phyloP scores from a whole-genome alignment of 116 monocot genomes.

The Phalaenopsis hybrid region DNA sequence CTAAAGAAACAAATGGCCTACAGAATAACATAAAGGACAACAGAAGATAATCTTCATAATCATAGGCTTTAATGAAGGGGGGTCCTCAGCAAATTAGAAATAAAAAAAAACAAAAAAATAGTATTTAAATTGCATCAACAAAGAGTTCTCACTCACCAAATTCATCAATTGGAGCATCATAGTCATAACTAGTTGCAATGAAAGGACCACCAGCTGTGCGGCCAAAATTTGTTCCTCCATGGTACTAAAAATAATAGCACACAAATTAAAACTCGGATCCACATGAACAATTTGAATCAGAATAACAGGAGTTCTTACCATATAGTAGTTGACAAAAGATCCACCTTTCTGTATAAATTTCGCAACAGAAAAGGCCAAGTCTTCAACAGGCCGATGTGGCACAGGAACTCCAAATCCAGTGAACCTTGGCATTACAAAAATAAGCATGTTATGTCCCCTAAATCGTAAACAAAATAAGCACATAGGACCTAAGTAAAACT shows the following conservation, averaged over 20 bases:
- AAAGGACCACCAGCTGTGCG: constrained; percentile 26
- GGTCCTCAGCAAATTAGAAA: neutral
- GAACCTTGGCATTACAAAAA: constrained; percentile 24
- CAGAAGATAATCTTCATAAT: neutral
- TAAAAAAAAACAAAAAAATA: neutral
- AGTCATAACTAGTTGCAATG: constrained; percentile 27
- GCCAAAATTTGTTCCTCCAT: constrained; percentile 28
- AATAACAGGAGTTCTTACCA: constrained; percentile 24
- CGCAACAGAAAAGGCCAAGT: constrained; percentile 45
- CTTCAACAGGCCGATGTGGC: constrained; percentile 45
- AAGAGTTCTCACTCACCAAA: constrained; percentile 11
- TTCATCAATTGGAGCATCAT: constrained; percentile 32
- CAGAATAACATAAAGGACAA: neutral
- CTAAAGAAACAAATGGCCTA: neutral
- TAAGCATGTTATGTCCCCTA: neutral
- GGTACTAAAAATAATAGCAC: constrained; percentile 13
- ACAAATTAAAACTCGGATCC: neutral
- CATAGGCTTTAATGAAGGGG: neutral
- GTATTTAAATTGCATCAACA: neutral
- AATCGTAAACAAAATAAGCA: neutral
- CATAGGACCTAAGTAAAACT: neutral
- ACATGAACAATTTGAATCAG: neutral
- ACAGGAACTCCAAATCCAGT: constrained; percentile 53
- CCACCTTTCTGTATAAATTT: constrained; percentile 88
- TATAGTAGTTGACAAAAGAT: constrained; percentile 77